Evolutionary conservation across 495 filamentous ascomycete genomes (phyloP).

Genomic region (Hyaloscypha variabilis): DNA sequence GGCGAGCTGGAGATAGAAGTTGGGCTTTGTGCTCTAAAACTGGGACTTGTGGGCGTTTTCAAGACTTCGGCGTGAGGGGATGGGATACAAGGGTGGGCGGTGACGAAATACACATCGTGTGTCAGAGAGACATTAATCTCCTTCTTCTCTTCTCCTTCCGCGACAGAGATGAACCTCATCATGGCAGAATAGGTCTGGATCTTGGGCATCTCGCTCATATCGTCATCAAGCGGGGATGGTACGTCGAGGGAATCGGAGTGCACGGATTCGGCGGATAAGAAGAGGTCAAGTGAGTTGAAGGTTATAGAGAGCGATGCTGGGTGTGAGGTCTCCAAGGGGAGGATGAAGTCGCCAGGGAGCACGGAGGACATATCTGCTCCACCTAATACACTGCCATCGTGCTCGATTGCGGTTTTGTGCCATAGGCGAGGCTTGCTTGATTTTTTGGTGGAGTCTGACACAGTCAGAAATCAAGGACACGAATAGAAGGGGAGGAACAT

Average conservation of each 20-base stretch:
- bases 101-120: constrained; percentile 66
- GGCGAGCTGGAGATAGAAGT: neutral
- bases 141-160: constrained; percentile 40
- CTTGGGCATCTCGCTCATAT: constrained; percentile 35
- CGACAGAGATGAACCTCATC: constrained; percentile 52
- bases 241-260: constrained; percentile 39
- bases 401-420: constrained; percentile 49
- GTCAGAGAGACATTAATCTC: constrained; percentile 50
- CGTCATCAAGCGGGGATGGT: constrained; percentile 20
- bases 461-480: neutral
- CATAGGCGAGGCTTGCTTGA: constrained; percentile 43
- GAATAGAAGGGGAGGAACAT: constrained; percentile 9
- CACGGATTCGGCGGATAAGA: constrained; percentile 37
- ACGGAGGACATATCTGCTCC: constrained; percentile 48
- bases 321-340: constrained; percentile 51
- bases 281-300: constrained; percentile 46
- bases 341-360: constrained; percentile 58
- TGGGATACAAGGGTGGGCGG: constrained; percentile 64
- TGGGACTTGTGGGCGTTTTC: constrained; percentile 47
- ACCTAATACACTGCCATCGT: constrained; percentile 55
- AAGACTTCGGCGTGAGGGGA: constrained; percentile 53
- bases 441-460: constrained; percentile 10
- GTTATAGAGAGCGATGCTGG: constrained; percentile 43
- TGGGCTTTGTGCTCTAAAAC: constrained; percentile 12
- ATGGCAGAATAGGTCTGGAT: constrained; percentile 53